Evolutionary conservation across 495 filamentous ascomycete genomes (phyloP), one percentile per base, ranked within the genome.

Genomic region (Penicillium coffeae): DNA sequence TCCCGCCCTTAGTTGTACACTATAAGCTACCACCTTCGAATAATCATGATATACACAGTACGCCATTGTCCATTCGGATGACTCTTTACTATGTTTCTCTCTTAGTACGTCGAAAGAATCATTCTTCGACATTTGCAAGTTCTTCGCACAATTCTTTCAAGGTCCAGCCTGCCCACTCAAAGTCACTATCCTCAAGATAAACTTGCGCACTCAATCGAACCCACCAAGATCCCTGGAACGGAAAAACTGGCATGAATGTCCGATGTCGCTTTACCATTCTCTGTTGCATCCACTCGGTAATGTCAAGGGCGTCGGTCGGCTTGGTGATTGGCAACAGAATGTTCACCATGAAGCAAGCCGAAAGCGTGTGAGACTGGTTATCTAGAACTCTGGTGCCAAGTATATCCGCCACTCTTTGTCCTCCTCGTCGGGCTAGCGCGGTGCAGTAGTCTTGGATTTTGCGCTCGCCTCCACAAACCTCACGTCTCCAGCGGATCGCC

Each of bases 341-440:
- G 50, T 89, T 90, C 3, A 76, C 66, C 65, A 92, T 63, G 30
- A 50, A 63, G 50, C 73, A 78, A 3, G 69, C 45, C 21, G 59
- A 61, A 34, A 72, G 49, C 3, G 38, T 52, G 19, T 54, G 52
- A 1, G 43, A 15, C 16, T 8, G 21, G 22, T 59, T 56, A 5
- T 56, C 57, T 54, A 93, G 52, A 3, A 90, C 71, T 38, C 78
- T 62, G 0, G 89, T 90, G 0, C 78, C 82, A 6, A 93, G 58
- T 0, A 76, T 76, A 38, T 74, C 62, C 0, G 86, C 83, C 0
- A 79, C 79, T 12, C 55, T 56, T 35, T 62, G 54, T 0, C 79
- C 87, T 0, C 80, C 87, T 41, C 71, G 58, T 3, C 62, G 60
- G 1, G 82, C 81, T 21, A 93, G 63, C 0, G 58, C 8, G 10